Conservation (phyloP, 257 asterid genomes). For the Penstemon davidsonii region DNA sequence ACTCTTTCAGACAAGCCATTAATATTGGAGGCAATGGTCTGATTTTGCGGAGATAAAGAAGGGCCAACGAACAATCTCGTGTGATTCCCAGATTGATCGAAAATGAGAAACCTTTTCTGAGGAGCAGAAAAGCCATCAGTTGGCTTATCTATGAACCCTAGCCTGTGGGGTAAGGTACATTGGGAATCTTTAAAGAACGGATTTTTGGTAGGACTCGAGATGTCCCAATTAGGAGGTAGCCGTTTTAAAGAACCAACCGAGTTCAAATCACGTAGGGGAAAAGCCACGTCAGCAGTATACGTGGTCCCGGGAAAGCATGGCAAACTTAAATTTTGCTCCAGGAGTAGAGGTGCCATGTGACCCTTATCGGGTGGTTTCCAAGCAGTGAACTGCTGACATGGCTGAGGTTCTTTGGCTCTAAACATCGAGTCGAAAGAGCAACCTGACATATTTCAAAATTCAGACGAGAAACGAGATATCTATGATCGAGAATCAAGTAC, state of each 20-base stretch:
- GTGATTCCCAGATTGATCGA: slow-evolving; percentile 55
- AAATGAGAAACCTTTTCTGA: slow-evolving; percentile 51
- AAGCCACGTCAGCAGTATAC: slow-evolving; percentile 35
- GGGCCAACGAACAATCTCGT: slow-evolving; percentile 50
- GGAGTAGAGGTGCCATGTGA: slow-evolving; percentile 39
- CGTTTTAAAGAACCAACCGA: slow-evolving; percentile 30
- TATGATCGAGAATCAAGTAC: slow-evolving; percentile 5
- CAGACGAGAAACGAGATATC: slow-evolving; percentile 30
- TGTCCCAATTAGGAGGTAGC: slow-evolving; percentile 27
- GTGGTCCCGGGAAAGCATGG: slow-evolving; percentile 39
- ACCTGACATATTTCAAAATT: slow-evolving; percentile 43
- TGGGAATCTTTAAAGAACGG: slow-evolving; percentile 32
- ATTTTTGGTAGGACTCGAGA: slow-evolving; percentile 28
- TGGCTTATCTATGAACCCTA: slow-evolving; percentile 34
- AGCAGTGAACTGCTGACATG: slow-evolving; percentile 49
- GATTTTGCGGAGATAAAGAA: slow-evolving; percentile 35
- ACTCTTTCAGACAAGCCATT: slow-evolving; percentile 28
- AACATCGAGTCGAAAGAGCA: slow-evolving; percentile 48
- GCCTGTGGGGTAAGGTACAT: slow-evolving; percentile 16
- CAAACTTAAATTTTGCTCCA: slow-evolving; percentile 39
- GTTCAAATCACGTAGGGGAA: slow-evolving; percentile 31
- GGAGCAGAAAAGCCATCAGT: slow-evolving; percentile 26
- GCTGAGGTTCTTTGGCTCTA: slow-evolving; percentile 44
- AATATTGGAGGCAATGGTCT: slow-evolving; percentile 27
- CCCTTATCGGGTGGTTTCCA: slow-evolving; percentile 43